phyloP scores from a whole-genome alignment of 148 eudicot genomes.

The Dysphania ambrosioides region DNA sequence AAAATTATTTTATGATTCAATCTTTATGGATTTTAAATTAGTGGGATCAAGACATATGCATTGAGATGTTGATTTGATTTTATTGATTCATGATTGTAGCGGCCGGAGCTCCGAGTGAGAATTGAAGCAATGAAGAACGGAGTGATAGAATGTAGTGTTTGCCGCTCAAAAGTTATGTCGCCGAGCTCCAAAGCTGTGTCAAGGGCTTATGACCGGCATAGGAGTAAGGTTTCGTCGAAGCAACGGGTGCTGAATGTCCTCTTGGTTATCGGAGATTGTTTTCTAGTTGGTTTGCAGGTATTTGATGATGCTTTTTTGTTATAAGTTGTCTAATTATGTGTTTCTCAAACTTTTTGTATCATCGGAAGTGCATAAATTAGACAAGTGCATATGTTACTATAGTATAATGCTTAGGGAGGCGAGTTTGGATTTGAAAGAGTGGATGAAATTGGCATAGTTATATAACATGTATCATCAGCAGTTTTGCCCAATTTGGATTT shows the following conservation, averaged over 20 bases:
- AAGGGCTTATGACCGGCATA: slow-evolving; percentile 74
- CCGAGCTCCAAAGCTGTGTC: slow-evolving; percentile 61
- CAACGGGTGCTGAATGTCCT: slow-evolving; percentile 71
- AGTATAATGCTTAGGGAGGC: not conserved
- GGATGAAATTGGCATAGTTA: not conserved
- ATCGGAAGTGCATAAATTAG: not conserved
- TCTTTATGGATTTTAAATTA: not conserved
- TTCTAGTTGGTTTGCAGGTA: slow-evolving; percentile 94
- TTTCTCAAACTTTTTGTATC: not conserved
- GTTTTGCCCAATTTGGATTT: not conserved
- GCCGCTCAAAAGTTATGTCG: slow-evolving; percentile 69
- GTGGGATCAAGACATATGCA: not conserved
- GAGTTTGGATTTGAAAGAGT: not conserved
- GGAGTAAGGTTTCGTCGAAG: slow-evolving; percentile 76
- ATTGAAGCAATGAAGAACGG: slow-evolving; percentile 59
- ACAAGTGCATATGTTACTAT: not conserved
- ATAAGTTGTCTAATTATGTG: not conserved
- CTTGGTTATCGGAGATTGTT: slow-evolving; percentile 85
- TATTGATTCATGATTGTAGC: slow-evolving; percentile 5
- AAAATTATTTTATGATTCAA: not conserved
- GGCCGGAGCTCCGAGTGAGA: slow-evolving; percentile 1
- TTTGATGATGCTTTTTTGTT: not conserved
- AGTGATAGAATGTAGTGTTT: slow-evolving; percentile 81
- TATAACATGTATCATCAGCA: not conserved
- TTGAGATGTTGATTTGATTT: not conserved